A percentile compares a stretch with the other conserved stretches of the same genome.
Conservation (phyloP, 2,329 filamentous ascomycete genomes). For the Claviceps quebecensis region DNA sequence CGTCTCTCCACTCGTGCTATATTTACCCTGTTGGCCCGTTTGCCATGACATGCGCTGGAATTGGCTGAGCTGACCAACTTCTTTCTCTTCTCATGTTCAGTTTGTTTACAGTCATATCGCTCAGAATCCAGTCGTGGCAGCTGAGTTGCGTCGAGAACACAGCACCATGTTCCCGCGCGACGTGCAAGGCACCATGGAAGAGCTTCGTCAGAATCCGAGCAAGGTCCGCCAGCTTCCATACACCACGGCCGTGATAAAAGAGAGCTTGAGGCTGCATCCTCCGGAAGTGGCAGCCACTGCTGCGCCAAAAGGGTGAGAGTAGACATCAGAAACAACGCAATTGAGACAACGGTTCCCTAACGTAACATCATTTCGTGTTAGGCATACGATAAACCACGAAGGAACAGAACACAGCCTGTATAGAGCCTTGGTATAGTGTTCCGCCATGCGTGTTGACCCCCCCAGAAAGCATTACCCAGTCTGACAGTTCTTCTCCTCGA, state of each 20-base stretch:
- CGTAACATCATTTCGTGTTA: neutral
- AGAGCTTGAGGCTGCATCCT: conserved; percentile 2
- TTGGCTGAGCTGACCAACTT: neutral
- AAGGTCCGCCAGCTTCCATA: conserved; percentile 1
- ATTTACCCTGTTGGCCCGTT: neutral
- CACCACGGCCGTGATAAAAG: conserved; percentile 2
- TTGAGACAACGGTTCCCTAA: neutral
- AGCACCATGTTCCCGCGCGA: neutral
- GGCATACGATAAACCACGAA: neutral
- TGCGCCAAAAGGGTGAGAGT: conserved; percentile 1
- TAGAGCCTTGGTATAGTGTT: neutral
- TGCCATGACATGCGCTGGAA: neutral
- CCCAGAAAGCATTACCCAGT: neutral
- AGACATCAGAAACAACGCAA: neutral
- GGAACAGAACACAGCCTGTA: neutral
- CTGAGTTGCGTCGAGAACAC: conserved; percentile 1
- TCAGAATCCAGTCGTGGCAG: conserved; percentile 1
- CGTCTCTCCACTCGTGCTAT: neutral
- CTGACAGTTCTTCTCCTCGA: neutral
- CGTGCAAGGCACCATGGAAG: neutral
- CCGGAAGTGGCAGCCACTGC: neutral
- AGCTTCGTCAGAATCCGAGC: neutral
- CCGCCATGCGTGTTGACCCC: neutral
- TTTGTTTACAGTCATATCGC: conserved; percentile 1
- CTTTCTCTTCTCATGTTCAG: neutral